phyloP scores from a whole-genome alignment of 1,284 basidiomycete genomes.

The Amylostereum chailletii region DNA sequence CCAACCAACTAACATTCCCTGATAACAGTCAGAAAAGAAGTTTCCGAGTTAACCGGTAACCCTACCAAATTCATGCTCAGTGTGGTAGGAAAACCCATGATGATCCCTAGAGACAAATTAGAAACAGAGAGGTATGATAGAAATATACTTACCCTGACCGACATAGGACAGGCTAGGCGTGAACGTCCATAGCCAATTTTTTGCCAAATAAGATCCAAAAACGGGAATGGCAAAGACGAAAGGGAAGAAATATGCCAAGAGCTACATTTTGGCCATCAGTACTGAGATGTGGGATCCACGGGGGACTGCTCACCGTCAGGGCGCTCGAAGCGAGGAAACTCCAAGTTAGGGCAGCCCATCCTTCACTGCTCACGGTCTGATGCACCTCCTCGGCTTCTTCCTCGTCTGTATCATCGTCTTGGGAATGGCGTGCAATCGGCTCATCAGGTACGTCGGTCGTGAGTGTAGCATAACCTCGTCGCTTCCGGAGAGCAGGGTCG shows the following conservation, averaged over 20 bases:
- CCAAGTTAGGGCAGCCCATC: constrained; percentile 66
- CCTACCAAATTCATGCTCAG: constrained; percentile 84
- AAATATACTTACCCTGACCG: constrained; percentile 59
- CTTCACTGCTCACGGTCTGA: constrained; percentile 44
- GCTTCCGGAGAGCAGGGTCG: constrained; percentile 24
- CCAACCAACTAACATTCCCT: constrained; percentile 97
- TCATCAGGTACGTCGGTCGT: constrained; percentile 11
- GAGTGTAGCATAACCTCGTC: constrained; percentile 8
- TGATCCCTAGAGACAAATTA: constrained; percentile 56
- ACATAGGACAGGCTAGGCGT: constrained; percentile 89
- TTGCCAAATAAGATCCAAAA: constrained; percentile 82
- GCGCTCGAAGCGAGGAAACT: constrained; percentile 67
- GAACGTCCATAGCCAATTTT: constrained; percentile 91
- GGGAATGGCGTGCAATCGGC: constrained; percentile 15
- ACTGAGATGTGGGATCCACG: neutral
- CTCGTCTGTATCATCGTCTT: constrained; percentile 18
- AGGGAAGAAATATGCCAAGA: constrained; percentile 80
- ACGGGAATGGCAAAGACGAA: constrained; percentile 86
- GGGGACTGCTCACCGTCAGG: constrained; percentile 53
- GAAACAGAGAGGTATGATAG: constrained; percentile 1
- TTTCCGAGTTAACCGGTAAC: constrained; percentile 5
- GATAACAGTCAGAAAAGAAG: constrained; percentile 4
- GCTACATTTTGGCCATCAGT: constrained; percentile 29
- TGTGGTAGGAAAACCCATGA: constrained; percentile 96
- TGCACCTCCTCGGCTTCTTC: constrained; percentile 10